Evolutionary conservation across 2,329 filamentous ascomycete species (phyloP).

Genomic region (Lachnellula occidentalis): DNA sequence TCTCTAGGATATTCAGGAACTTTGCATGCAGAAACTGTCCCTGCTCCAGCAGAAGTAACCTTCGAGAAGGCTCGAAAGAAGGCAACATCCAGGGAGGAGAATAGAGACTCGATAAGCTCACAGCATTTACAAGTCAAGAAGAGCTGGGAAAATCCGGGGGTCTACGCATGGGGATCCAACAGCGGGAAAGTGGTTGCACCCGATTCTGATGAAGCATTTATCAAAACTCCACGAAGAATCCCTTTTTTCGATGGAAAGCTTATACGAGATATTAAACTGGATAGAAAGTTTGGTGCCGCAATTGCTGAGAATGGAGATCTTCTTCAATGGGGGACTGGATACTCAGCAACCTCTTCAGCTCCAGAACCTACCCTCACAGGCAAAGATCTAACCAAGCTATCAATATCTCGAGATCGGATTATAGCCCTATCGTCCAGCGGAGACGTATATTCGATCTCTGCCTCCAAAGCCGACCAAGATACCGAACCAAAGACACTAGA

Average conservation of each 20-base stretch:
- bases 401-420: slow-evolving; percentile 76
- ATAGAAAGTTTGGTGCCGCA: slow-evolving; percentile 75
- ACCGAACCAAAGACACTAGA: slow-evolving; percentile 59
- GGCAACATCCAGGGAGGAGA: slow-evolving; percentile 61
- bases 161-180: slow-evolving; percentile 94
- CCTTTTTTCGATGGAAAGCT: slow-evolving; percentile 78
- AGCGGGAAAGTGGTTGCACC: slow-evolving; percentile 78
- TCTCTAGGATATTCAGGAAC: slow-evolving; percentile 20
- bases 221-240: slow-evolving; percentile 78
- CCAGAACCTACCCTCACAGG: slow-evolving; percentile 72
- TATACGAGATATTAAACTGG: slow-evolving; percentile 81
- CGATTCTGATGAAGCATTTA: slow-evolving; percentile 65
- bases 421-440: slow-evolving; percentile 72
- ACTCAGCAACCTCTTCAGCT: slow-evolving; percentile 54
- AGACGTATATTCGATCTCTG: slow-evolving; percentile 77
- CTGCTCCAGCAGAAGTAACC: slow-evolving; percentile 46
- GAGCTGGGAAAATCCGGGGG: slow-evolving; percentile 76
- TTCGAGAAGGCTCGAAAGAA: slow-evolving; percentile 62
- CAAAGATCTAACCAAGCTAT: slow-evolving; percentile 72
- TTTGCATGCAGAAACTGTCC: slow-evolving; percentile 27
- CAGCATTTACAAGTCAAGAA: slow-evolving; percentile 84
- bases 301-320: slow-evolving; percentile 84
- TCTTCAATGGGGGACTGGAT: slow-evolving; percentile 84
- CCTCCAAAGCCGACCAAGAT: slow-evolving; percentile 65
- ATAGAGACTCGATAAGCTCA: slow-evolving; percentile 70